Base-by-base conservation (phyloP, 805 yeast species). In the Lachancea thermotolerans region DNA sequence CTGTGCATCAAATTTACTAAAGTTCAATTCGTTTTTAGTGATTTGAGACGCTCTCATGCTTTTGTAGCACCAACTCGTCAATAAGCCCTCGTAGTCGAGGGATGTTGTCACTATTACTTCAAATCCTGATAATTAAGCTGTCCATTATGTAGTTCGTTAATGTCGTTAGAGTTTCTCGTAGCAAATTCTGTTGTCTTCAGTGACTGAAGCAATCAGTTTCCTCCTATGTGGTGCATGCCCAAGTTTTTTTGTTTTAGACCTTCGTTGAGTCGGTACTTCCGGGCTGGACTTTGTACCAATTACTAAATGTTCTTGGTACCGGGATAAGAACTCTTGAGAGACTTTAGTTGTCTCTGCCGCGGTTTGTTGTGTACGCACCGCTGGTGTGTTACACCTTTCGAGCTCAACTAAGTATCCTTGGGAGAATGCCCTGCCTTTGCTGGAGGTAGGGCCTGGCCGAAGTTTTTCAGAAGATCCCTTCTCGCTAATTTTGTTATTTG, bases 181-280 rank as follows among this genome's bases (percentile, higher is more conserved):
- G 43, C 54, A 53, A 17, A 58, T 55, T 36, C 54, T 55, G 47
- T 57, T 57, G 28, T 54, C 58, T 18, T 49, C 51, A 27, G 56
- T 53, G 11, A 55, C 54, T 28, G 50, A 48, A 14, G 58, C 59
- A 34, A 53, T 54, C 25, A 58, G 41, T 44, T 51, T 51, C 38
- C 52, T 55, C 47, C 60, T 48, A 32, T 48, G 50, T 35, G 44
- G 49, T 37, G 43, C 38, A 31, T 47, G 53, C 17, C 37, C 17
- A 16, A 41, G 45, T 35, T 42, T 45, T 40, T 35, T 45, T 18
- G 18, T 33, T n/a, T 41, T 18, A 15, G 12, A 18, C 34, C 42
- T 41, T 38, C 35, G 14, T 21, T 44, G 42, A 30, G 30, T 45
- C 10, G 38, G 31, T 4, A 25, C 30, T n/a, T 39, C 36, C n/a